phyloP scores from a whole-genome alignment of 208 protist species.

The Acanthamoeba royreba region DNA sequence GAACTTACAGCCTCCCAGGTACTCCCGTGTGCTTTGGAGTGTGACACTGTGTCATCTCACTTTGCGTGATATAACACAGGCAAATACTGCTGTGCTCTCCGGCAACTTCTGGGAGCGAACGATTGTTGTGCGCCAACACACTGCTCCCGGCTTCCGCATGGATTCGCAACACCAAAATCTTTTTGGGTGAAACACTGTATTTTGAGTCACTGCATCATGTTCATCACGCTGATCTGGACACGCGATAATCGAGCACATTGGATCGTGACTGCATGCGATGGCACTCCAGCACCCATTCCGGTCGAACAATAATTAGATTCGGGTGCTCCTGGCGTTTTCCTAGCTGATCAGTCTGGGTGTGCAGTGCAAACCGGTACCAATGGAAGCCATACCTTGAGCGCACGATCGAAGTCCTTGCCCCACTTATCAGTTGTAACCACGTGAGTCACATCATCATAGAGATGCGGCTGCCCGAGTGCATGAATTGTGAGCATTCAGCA shows the following conservation, averaged over 20 bases:
- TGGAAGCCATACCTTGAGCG: not conserved
- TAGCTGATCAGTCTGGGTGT: too few species aligned
- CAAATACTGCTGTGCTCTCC: not conserved
- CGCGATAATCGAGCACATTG: not conserved
- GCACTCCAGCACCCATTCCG: not conserved
- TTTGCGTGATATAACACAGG: not conserved
- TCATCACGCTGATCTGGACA: too few species aligned
- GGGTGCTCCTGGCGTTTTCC: not conserved
- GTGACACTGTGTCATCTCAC: too few species aligned
- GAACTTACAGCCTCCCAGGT: not conserved
- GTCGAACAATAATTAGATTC: not conserved
- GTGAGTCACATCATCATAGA: not conserved
- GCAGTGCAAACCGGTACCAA: too few species aligned
- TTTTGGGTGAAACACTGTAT: too few species aligned
- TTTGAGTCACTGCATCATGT: too few species aligned
- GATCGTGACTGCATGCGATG: not conserved
- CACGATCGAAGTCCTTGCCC: not conserved
- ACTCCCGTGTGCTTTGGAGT: too few species aligned
- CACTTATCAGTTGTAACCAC: not conserved
- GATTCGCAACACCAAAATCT: slow-evolving; percentile 34
- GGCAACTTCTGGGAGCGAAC: slow-evolving; percentile 38
- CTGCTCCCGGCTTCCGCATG: not conserved
- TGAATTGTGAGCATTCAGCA: not conserved
- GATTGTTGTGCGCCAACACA: not conserved
- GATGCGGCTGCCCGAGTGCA: not conserved